Conservation (phyloP, 2,329 filamentous ascomycete genomes). For the Trichoderma sp. region DNA sequence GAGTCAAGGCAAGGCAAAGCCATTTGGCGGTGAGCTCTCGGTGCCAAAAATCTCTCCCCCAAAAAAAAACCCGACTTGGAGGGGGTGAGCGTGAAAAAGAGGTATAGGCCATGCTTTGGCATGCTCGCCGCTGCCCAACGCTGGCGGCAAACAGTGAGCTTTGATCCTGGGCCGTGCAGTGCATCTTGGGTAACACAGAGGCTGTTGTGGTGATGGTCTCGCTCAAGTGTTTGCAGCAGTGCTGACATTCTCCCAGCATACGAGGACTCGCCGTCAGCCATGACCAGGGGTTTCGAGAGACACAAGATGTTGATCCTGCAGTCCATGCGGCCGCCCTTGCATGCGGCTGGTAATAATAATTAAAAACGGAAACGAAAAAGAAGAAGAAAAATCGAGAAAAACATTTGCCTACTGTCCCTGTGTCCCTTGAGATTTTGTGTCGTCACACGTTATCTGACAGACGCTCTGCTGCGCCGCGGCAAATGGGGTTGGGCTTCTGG, state of each 20-base stretch:
- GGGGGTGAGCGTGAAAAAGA: background rate
- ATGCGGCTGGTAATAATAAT: background rate
- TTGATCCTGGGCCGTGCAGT: background rate
- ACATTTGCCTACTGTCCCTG: background rate
- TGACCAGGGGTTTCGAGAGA: background rate
- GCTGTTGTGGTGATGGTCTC: background rate
- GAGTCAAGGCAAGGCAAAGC: background rate
- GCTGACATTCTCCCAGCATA: background rate
- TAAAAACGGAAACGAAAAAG: background rate
- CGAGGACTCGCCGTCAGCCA: background rate
- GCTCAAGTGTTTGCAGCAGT: background rate
- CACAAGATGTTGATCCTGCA: background rate
- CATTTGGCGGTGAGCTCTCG: constrained; percentile 18
- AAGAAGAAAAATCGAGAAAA: background rate
- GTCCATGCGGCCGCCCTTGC: background rate
- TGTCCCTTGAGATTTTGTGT: background rate
- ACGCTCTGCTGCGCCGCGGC: background rate
- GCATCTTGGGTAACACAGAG: background rate
- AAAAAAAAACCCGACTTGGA: background rate
- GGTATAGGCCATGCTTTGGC: background rate
- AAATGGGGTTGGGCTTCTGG: background rate
- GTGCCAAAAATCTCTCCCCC: background rate
- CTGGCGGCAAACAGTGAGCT: background rate
- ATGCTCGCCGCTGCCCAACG: constrained; percentile 9
- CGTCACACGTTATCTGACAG: background rate